Conservation (phyloP, 2,329 filamentous ascomycete species). For the Aureobasidium sp. region DNA sequence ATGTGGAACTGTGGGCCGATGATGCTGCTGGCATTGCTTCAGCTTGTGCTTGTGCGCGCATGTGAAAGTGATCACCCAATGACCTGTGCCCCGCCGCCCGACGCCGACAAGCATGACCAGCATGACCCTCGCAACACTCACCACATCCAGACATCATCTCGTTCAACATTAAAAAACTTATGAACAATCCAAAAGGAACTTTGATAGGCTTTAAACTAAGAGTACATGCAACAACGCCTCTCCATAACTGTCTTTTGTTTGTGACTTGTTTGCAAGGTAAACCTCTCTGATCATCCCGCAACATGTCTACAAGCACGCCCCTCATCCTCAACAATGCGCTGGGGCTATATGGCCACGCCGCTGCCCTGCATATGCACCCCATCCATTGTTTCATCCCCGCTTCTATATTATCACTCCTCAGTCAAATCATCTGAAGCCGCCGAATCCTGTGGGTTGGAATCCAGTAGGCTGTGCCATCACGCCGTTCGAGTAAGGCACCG, state of each 20-base stretch:
- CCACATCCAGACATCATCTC: background rate
- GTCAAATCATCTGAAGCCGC: slow-evolving; percentile 23
- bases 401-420: background rate
- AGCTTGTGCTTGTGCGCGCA: background rate
- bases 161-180: background rate
- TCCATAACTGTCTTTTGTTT: slow-evolving; percentile 1
- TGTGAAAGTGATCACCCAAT: slow-evolving; percentile 5
- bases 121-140: background rate
- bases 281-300: background rate
- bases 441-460: slow-evolving; percentile 22
- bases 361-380: slow-evolving; percentile 10
- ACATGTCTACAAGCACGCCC: slow-evolving; percentile 7
- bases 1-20: slow-evolving; percentile 1
- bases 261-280: background rate
- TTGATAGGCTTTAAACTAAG: slow-evolving; percentile 4
- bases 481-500: slow-evolving; percentile 73
- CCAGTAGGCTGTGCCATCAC: slow-evolving; percentile 82
- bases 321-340: slow-evolving; percentile 11
- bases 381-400: slow-evolving; percentile 5
- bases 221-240: slow-evolving; percentile 12
- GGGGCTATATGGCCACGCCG: background rate
- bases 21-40: background rate
- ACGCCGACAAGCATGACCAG: background rate
- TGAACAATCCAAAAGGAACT: background rate
- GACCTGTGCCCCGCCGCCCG: background rate